Percentiles rank a stretch among this genome's conserved stretches.
Evolutionary conservation across 1,284 basidiomycete genomes (phyloP).

Genomic region (Papiliotrema fonsecae): DNA sequence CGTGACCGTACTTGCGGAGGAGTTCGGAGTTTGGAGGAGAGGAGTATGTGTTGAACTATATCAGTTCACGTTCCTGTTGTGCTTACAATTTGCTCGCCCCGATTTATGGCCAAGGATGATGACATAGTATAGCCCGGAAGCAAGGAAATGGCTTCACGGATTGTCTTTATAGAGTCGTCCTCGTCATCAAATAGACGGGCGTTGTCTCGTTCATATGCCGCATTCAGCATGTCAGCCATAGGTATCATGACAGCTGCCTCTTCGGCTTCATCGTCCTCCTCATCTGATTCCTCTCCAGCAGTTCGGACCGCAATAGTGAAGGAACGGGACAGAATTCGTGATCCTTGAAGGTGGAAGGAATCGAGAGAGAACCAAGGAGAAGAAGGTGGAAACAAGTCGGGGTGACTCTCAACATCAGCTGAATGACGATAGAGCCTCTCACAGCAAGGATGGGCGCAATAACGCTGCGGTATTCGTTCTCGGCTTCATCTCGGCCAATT

Average conservation of each 20-base stretch:
- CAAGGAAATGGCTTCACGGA: background rate
- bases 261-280: slow-evolving; percentile 52
- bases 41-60: slow-evolving; percentile 90
- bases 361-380: slow-evolving; percentile 63
- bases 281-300: slow-evolving; percentile 42
- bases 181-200: slow-evolving; percentile 45
- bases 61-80: background rate
- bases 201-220: slow-evolving; percentile 78
- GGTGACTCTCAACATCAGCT: slow-evolving; percentile 54
- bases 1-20: slow-evolving; percentile 86
- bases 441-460: slow-evolving; percentile 58
- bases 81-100: slow-evolving; percentile 83
- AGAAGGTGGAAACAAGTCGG: slow-evolving; percentile 63
- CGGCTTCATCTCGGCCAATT: slow-evolving; percentile 78
- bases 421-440: background rate
- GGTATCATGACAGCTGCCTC: slow-evolving; percentile 90
- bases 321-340: slow-evolving; percentile 77
- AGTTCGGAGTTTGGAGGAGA: slow-evolving; percentile 94
- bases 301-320: slow-evolving; percentile 34
- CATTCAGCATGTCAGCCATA: slow-evolving; percentile 92
- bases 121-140: slow-evolving; percentile 11
- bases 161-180: slow-evolving; percentile 7
- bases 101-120: slow-evolving; percentile 52
- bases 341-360: slow-evolving; percentile 85
- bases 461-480: slow-evolving; percentile 64